Evolutionary conservation across 768 basidiomycete species (phyloP).

Genomic region (Agaricus bisporus): DNA sequence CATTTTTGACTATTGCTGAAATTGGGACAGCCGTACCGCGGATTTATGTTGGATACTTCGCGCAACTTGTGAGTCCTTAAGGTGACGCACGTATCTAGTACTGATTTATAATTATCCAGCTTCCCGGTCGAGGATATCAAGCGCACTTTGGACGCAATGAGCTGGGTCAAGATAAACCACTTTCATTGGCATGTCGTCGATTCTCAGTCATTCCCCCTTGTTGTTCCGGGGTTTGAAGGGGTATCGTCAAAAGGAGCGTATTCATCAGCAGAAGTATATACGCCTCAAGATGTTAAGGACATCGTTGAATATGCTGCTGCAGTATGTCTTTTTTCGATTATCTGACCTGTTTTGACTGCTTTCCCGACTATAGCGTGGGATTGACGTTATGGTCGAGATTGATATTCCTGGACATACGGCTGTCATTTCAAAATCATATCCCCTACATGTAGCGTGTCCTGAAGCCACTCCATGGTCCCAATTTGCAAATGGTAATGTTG

Average conservation of each 20-base stretch:
- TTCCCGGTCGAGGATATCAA: conserved; percentile 60
- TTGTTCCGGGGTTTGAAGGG: conserved; percentile 52
- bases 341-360: not conserved
- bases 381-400: conserved; percentile 71
- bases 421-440: conserved; percentile 56
- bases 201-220: conserved; percentile 75
- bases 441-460: conserved; percentile 71
- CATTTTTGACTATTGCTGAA: no score
- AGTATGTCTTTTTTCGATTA: conserved; percentile 32
- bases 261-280: conserved; percentile 47
- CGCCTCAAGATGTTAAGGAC: conserved; percentile 44
- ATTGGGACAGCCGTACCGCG: conserved; percentile 50
- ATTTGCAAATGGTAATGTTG: conserved; percentile 44
- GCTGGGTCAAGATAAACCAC: conserved; percentile 72
- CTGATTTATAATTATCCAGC: conserved; percentile 25
- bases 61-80: conserved; percentile 52
- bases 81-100: not conserved
- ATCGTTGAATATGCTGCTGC: conserved; percentile 65
- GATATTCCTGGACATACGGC: conserved; percentile 86
- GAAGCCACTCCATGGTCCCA: conserved; percentile 51
- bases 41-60: conserved; percentile 75
- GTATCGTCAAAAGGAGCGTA: conserved; percentile 67
- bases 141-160: conserved; percentile 72
- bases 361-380: conserved; percentile 45
- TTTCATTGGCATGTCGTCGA: conserved; percentile 87